Conservation (phyloP, 2,329 filamentous ascomycete genomes). For the Fragosphaeria purpurea region DNA sequence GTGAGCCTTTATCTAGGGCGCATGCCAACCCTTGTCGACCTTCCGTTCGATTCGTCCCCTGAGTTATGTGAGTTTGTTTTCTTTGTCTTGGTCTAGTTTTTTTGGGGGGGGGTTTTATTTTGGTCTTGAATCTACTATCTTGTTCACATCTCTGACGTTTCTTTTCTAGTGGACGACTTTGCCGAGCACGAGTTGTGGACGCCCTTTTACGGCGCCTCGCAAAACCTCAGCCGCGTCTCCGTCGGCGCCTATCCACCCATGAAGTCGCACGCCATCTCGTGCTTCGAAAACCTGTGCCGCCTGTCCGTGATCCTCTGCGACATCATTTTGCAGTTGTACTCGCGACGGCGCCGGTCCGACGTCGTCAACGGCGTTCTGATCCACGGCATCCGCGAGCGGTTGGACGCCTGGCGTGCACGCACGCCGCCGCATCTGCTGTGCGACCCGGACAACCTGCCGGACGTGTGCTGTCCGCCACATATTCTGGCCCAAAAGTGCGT, state of each 20-base stretch:
- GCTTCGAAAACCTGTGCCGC: slow-evolving; percentile 17
- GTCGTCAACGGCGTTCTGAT: slow-evolving; percentile 1
- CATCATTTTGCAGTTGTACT: slow-evolving; percentile 15
- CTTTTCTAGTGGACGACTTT: slow-evolving; percentile 12
- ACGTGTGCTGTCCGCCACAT: slow-evolving; percentile 12
- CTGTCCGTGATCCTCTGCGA: slow-evolving; percentile 18
- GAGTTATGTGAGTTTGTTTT: slow-evolving; percentile 1
- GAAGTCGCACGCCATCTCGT: slow-evolving; percentile 16
- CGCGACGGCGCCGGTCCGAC: slow-evolving; percentile 4
- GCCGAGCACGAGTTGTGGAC: slow-evolving; percentile 14
- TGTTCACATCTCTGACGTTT: too few relatives aligned
- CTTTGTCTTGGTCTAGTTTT: neutral
- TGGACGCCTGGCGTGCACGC: slow-evolving; percentile 11
- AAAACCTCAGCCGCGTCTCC: slow-evolving; percentile 4
- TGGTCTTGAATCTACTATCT: neutral
- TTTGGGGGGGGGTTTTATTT: too few relatives aligned
- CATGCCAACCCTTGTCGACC: slow-evolving; percentile 12
- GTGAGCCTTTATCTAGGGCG: slow-evolving; percentile 19
- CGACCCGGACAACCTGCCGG: slow-evolving; percentile 9
- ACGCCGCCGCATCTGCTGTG: slow-evolving; percentile 9
- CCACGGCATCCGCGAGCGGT: slow-evolving; percentile 5
- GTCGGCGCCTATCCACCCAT: slow-evolving; percentile 13
- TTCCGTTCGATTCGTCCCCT: slow-evolving; percentile 3
- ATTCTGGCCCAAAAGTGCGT: slow-evolving; percentile 14
- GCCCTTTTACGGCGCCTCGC: slow-evolving; percentile 5